A percentile compares a stretch with the other conserved stretches of the same genome.
These are phyloP conservation scores for Phytopythium kandeliae DNA, from an alignment of 352 stramenopile species.

Conservation along the genomic window DNA sequence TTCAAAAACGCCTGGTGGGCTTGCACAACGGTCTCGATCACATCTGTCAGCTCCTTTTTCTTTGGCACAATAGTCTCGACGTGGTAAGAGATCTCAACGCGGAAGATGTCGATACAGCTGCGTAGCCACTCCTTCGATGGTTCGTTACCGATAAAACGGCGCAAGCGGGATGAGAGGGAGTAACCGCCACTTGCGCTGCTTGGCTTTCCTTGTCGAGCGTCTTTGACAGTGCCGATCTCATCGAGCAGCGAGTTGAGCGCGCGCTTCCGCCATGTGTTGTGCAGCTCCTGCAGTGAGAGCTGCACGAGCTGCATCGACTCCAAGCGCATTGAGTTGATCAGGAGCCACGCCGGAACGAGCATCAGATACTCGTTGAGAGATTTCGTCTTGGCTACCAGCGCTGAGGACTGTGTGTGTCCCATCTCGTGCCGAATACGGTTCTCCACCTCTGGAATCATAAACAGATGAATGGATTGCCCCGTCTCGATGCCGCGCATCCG, in stretches of 20 bases:
- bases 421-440: conserved; percentile 84
- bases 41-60: conserved; percentile 66
- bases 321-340: conserved; percentile 99
- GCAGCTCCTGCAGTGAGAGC: conserved; percentile 95
- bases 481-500: conserved; percentile 90
- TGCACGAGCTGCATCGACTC: conserved; percentile 99
- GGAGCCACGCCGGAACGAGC: conserved; percentile 93
- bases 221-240: conserved; percentile 41
- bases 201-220: background rate
- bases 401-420: conserved; percentile 31
- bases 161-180: conserved; percentile 40
- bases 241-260: conserved; percentile 89
- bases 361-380: conserved; percentile 57
- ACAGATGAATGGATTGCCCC: conserved; percentile 90
- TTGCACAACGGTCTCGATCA: conserved; percentile 53
- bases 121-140: conserved; percentile 44
- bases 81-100: conserved; percentile 76
- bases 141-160: conserved; percentile 54
- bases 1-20: conserved; percentile 58
- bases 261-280: conserved; percentile 97
- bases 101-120: conserved; percentile 66
- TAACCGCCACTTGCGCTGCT: conserved; percentile 10
- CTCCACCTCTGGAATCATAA: conserved; percentile 91
- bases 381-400: conserved; percentile 11
- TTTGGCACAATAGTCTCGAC: conserved; percentile 57